Percentiles rank a stretch among this genome's conserved stretches.
Evolutionary conservation across 768 basidiomycete genomes (phyloP).

Genomic region (Boletus bicolor): DNA sequence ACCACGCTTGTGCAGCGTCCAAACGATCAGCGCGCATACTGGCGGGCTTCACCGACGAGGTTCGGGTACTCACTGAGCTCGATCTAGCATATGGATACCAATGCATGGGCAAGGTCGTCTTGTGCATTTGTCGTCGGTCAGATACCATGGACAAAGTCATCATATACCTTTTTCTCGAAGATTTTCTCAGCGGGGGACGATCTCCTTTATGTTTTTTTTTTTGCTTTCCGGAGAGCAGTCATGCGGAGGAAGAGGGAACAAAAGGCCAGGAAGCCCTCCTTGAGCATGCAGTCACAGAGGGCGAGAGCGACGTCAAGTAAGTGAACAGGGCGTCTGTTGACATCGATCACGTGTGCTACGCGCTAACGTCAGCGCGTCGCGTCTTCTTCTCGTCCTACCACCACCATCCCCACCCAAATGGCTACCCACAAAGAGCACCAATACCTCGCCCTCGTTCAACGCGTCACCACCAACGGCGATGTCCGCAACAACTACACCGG

Average conservation of each 20-base stretch:
- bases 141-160: conserved; percentile 23
- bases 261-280: conserved; percentile 38
- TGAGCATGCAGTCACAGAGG: conserved; percentile 42
- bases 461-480: conserved; percentile 74
- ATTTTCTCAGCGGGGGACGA: conserved; percentile 1
- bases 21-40: too few species aligned
- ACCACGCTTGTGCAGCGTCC: too few species aligned
- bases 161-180: conserved; percentile 13
- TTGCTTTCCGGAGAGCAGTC: conserved; percentile 27
- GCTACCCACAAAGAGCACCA: conserved; percentile 79
- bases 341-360: too few species aligned
- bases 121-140: conserved; percentile 13
- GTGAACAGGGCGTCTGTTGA: conserved; percentile 23
- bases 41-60: conserved; percentile 28
- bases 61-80: conserved; percentile 28
- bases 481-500: conserved; percentile 61
- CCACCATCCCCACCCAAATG: conserved; percentile 1
- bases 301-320: conserved; percentile 38
- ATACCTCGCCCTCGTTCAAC: conserved; percentile 79
- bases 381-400: conserved; percentile 2
- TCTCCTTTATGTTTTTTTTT: neutral
- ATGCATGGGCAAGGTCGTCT: conserved; percentile 23
- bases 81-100: conserved; percentile 15
- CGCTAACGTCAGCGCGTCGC: neutral
- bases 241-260: conserved; percentile 41